Evolutionary conservation across 768 basidiomycete genomes (phyloP).

Genomic region (Nevesoporus exiguus): DNA sequence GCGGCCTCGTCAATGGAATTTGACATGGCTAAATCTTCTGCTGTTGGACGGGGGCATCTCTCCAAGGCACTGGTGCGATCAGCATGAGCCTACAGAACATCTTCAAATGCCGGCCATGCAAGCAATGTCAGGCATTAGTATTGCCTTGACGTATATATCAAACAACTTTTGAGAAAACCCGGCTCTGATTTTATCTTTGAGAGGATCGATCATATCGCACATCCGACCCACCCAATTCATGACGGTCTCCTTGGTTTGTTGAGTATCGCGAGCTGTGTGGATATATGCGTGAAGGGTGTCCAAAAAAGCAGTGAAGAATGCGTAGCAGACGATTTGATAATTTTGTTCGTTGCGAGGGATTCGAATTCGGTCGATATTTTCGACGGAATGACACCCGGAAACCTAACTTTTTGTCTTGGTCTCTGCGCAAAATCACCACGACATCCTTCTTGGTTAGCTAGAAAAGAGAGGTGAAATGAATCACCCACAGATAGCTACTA

Average conservation of each 20-base stretch:
- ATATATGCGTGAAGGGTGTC: slow-evolving; percentile 14
- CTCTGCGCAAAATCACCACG: slow-evolving; percentile 19
- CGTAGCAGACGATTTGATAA: slow-evolving; percentile 8
- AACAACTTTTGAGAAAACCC: neutral
- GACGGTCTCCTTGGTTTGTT: neutral
- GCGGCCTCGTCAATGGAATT: too few relatives aligned
- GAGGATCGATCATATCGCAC: neutral
- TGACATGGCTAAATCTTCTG: too few relatives aligned
- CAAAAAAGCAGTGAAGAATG: too few relatives aligned
- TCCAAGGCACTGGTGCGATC: too few relatives aligned
- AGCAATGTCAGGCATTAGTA: too few relatives aligned
- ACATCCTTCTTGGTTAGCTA: too few relatives aligned
- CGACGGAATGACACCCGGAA: slow-evolving; percentile 17
- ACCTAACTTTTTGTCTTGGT: neutral
- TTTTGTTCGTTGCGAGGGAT: neutral
- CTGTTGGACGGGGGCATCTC: too few relatives aligned
- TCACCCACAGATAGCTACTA: too few relatives aligned
- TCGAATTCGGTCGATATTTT: slow-evolving; percentile 11
- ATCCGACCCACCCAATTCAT: neutral
- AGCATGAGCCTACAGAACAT: neutral
- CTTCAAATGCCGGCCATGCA: too few relatives aligned
- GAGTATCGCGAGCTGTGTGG: too few relatives aligned
- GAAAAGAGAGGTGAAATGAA: too few relatives aligned
- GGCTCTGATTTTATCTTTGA: neutral
- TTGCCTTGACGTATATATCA: neutral